Evolutionary conservation across 257 asterid genomes (phyloP), one percentile per base, ranked within the genome.

Genomic region (Solanum commersonii): DNA sequence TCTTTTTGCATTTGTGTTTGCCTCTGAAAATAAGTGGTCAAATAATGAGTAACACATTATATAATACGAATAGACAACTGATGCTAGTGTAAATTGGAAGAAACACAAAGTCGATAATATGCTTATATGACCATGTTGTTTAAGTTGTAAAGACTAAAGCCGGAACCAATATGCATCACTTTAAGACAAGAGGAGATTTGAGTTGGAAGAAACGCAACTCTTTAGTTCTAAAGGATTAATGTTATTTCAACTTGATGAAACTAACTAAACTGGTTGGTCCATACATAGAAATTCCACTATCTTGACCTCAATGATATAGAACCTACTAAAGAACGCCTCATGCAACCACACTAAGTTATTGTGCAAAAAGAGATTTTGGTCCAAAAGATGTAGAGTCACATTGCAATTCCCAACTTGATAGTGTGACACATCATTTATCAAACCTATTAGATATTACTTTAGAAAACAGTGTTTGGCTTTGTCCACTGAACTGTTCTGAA

Each of bases 1-100:
- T 79, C 93, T 89, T 89, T 93, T 94, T 37, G 92, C 83, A 35
- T 40, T 18, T 78, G n/a, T 52, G 34, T 74, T 22, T 60, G 86
- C 40, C 5, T 71, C 77, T 88, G 94, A 91, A 90, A 20, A 88
- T 70, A 63, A 82, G 79, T 65, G 81, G 84, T 23, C 40, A 84
- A 40, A 84, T 84, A 31, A 73, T n/a, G 84, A 86, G 73, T n/a
- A 79, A 33, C 27, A 81, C 68, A 46, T 81, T 27, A 49, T 8
- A 46, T 81, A 27, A 81, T 18, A 29, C 42, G 29, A 46, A 46
- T 46, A 81, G n/a, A 81, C 65, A 79, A 25, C 27, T 46, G 85
- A 46, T 81, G 68, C 68, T 4, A 38, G 29, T 29, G 29, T 29
- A 46, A 81, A 16, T 29, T 49, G 85, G 85, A 46, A 46, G 85